Evolutionary conservation across 2,329 filamentous ascomycete species (phyloP), one percentile per base, ranked within the genome.

Genomic region (Endothia cerciana): DNA sequence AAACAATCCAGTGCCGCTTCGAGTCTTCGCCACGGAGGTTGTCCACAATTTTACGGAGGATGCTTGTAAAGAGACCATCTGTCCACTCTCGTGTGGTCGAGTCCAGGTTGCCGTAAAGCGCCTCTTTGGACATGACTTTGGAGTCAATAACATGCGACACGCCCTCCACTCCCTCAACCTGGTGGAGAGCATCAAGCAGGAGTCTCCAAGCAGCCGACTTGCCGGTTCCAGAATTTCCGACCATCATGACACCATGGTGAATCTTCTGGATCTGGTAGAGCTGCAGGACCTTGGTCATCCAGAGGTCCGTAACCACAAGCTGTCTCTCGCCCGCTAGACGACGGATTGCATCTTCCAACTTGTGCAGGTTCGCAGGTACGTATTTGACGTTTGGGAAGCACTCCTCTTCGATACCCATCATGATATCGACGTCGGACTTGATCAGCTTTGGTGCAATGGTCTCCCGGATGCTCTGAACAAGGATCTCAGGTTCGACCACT

Each of bases 201-300:
- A 97, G 88, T 74, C 92, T 93, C 95, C 96, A 99, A 5, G 95
- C 92, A 1, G 91, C 89, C 49, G 95, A 97, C 80, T 99, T 99
- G 75, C 96, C 96, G 56, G 94, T 91, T n/a, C 96, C 95, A 38
- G 96, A 97, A 74, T 92, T 93, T 69, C 95, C 95, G 11, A 99
- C 95, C 95, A 99, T 98, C 96, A 99, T 99, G 36, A 99, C 95
- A 90, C 95, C 95, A 72, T 99, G 95, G 74, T 99, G 95, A 66
- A 99, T 93, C 70, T 90, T 91, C 78, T 98, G 95, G 69, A 99
- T 99, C 77, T 99, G 95, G 77, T 97, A 98, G 2, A 99, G 86
- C 77, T 99, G 95, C 10, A 99, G 84, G 41, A 97, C 89, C 81
- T 99, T 99, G 65, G 92, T 95, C 87, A 98, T 93, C 96, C 96